phyloP scores from a whole-genome alignment of 805 yeast species.

The Nakazawaea peltata region DNA sequence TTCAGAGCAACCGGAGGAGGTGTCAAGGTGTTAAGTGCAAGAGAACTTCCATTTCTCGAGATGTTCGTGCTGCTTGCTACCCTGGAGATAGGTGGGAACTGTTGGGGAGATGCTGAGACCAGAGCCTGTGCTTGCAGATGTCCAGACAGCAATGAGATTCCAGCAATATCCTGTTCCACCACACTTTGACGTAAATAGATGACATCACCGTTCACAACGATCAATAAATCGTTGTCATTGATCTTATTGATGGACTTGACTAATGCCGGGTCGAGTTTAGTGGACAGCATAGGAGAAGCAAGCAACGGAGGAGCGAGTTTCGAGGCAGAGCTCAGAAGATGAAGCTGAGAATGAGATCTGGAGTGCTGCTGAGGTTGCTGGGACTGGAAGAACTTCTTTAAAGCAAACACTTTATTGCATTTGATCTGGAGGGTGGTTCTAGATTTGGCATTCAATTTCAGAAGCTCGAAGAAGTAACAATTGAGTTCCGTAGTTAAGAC shows the following conservation, averaged over 20 bases:
- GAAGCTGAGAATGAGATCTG: background rate
- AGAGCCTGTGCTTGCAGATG: too few species aligned
- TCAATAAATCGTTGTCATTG: conserved; percentile 20
- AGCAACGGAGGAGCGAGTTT: too few species aligned
- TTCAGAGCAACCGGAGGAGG: background rate
- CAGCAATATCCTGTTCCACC: conserved; percentile 9
- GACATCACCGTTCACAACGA: conserved; percentile 21
- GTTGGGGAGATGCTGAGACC: too few species aligned
- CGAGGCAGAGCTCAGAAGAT: too few species aligned
- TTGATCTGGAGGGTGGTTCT: conserved; percentile 6
- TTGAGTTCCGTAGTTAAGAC: conserved; percentile 23
- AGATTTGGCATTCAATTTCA: background rate
- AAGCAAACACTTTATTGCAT: conserved; percentile 9
- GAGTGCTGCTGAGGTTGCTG: too few species aligned
- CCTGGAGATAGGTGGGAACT: background rate
- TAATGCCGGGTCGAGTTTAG: background rate
- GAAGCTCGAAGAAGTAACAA: conserved; percentile 17
- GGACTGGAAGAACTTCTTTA: conserved; percentile 9
- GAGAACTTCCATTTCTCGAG: background rate
- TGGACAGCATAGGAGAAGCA: too few species aligned
- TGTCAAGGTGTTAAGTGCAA: background rate
- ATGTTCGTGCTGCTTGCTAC: background rate
- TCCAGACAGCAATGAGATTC: background rate
- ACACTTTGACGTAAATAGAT: conserved; percentile 15
- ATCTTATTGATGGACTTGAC: conserved; percentile 19